Percentiles rank a stretch among this genome's conserved stretches.
phyloP scores from a whole-genome alignment of 1,284 basidiomycete genomes.

The Tetrapyrgos nigripes region DNA sequence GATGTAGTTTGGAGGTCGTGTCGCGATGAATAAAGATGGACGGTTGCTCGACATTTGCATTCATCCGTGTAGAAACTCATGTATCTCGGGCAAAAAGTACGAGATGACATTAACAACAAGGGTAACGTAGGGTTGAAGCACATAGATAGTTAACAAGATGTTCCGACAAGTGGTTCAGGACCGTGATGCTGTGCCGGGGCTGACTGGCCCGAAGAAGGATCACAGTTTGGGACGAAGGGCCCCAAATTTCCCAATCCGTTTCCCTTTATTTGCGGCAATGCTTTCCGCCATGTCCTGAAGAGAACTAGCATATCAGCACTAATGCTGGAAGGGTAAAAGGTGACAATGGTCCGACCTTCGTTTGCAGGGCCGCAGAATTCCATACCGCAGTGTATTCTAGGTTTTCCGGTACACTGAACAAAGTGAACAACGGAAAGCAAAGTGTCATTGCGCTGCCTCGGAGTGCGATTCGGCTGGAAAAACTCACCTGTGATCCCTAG shows the following conservation, averaged over 20 bases:
- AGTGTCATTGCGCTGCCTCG: not conserved
- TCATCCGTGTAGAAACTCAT: too few species aligned
- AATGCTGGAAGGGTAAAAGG: not conserved
- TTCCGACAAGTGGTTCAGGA: too few species aligned
- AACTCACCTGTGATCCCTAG: conserved; percentile 77
- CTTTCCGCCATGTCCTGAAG: conserved; percentile 42
- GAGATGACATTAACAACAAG: too few species aligned
- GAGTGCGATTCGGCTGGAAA: not conserved
- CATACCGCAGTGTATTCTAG: conserved; percentile 82
- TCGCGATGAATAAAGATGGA: too few species aligned
- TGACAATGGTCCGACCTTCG: conserved; percentile 52
- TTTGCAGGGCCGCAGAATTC: conserved; percentile 78
- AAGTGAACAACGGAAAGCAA: not conserved
- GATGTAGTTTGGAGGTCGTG: too few species aligned
- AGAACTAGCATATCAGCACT: not conserved
- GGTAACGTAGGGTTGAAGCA: too few species aligned
- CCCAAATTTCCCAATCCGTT: conserved; percentile 36
- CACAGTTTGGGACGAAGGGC: conserved; percentile 18
- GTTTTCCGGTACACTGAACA: conserved; percentile 83
- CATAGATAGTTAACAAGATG: too few species aligned
- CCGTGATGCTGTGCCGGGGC: too few species aligned
- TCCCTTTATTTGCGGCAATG: conserved; percentile 33
- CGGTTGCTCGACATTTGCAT: too few species aligned
- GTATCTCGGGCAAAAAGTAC: too few species aligned
- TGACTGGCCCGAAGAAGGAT: too few species aligned